A percentile compares a stretch with the other conserved stretches of the same genome.
phyloP scores from a whole-genome alignment of 2,329 filamentous ascomycete species.

The Parascedosporium putredinis region DNA sequence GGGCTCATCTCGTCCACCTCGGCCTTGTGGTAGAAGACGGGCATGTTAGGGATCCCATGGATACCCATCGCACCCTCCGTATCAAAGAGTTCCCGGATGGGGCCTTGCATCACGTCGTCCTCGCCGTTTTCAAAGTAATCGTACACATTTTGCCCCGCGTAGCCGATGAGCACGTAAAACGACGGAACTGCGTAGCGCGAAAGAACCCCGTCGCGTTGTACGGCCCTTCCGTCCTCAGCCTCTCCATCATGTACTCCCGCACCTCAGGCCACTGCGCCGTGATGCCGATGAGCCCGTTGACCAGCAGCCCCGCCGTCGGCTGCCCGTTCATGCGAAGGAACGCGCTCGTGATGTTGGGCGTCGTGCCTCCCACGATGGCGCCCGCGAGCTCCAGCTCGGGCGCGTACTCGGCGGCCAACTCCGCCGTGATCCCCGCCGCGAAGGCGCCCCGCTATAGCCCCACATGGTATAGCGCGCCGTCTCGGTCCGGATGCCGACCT shows the following conservation, averaged over 20 bases:
- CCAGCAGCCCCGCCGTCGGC: slow-evolving; percentile 12
- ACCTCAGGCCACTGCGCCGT: background rate
- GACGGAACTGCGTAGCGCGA: background rate
- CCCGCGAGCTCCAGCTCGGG: slow-evolving; percentile 39
- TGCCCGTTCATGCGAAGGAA: slow-evolving; percentile 22
- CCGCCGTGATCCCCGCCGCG: slow-evolving; percentile 40
- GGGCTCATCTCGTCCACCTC: slow-evolving; percentile 31
- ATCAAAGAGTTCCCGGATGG: slow-evolving; percentile 15
- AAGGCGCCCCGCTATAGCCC: slow-evolving; percentile 48
- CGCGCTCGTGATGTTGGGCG: slow-evolving; percentile 27
- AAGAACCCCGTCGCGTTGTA: slow-evolving; percentile 1
- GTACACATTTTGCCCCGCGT: slow-evolving; percentile 15
- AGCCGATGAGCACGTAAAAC: slow-evolving; percentile 8
- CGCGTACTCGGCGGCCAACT: slow-evolving; percentile 40
- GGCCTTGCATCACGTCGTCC: slow-evolving; percentile 14
- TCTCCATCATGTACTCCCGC: background rate
- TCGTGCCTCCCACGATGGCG: slow-evolving; percentile 36
- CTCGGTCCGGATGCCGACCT: slow-evolving; percentile 22
- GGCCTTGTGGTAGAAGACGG: slow-evolving; percentile 37
- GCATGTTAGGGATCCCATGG: slow-evolving; percentile 32
- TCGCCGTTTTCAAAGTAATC: slow-evolving; percentile 17
- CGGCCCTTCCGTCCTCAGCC: background rate
- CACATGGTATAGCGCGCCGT: slow-evolving; percentile 31
- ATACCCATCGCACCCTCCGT: slow-evolving; percentile 19
- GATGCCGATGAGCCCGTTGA: background rate